Conservation (phyloP, 805 yeast species). For the Tetrapisispora phaffii region DNA sequence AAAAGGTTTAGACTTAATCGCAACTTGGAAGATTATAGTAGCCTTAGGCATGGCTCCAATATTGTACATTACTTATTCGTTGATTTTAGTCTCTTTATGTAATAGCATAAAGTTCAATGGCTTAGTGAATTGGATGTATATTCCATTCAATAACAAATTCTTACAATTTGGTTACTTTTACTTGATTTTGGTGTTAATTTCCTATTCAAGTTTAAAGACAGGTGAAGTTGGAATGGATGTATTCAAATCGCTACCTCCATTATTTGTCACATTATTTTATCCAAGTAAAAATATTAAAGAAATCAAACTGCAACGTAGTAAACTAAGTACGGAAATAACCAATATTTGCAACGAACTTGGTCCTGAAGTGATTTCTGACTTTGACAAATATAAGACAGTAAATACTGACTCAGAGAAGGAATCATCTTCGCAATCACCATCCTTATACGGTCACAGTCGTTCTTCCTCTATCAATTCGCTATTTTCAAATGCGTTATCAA, state of each 20-base stretch:
- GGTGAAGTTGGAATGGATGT: constrained; percentile 90
- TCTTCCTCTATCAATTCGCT: constrained; percentile 25
- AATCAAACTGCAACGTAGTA: constrained; percentile 49
- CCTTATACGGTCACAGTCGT: constrained; percentile 16
- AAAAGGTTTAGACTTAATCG: constrained; percentile 81
- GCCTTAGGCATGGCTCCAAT: constrained; percentile 79
- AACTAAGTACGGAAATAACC: constrained; percentile 63
- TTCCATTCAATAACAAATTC: constrained; percentile 15
- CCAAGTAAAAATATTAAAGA: constrained; percentile 37
- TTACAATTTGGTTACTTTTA: constrained; percentile 38
- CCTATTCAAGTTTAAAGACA: constrained; percentile 76
- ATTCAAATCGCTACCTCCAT: constrained; percentile 69
- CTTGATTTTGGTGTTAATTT: constrained; percentile 55
- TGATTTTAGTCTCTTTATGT: constrained; percentile 29
- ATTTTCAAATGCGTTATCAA: constrained; percentile 48
- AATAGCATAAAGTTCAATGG: constrained; percentile 17
- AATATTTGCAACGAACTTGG: constrained; percentile 74
- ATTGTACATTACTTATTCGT: constrained; percentile 67
- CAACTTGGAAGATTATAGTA: constrained; percentile 90
- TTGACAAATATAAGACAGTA: constrained; percentile 34
- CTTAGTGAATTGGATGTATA: constrained; percentile 28
- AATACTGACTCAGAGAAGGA: constrained; percentile 3
- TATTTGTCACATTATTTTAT: constrained; percentile 36
- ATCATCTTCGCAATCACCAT: constrained; percentile 8
- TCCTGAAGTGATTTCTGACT: constrained; percentile 80